Percentiles rank a stretch among this genome's conserved stretches.
Evolutionary conservation across 2,329 filamentous ascomycete genomes (phyloP).

Genomic region (Colletotrichum sublineola): DNA sequence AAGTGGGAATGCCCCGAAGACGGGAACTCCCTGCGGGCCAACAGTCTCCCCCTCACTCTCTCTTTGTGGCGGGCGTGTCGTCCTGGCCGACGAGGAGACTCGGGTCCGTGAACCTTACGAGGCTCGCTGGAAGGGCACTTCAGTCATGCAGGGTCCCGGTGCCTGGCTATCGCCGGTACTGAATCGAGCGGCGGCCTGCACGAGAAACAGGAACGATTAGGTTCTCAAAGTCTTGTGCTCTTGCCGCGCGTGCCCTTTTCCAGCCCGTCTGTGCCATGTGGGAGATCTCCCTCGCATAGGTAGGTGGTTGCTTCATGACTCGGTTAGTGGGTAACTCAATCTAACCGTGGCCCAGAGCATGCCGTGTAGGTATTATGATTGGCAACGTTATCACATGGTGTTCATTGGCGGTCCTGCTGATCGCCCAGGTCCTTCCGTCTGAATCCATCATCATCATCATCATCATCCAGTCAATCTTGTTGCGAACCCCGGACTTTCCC

Average conservation of each 20-base stretch:
- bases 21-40: neutral
- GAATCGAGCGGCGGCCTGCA: neutral
- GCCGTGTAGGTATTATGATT: too few relatives aligned
- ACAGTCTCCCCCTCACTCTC: too few relatives aligned
- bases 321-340: neutral
- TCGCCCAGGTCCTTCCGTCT: too few relatives aligned
- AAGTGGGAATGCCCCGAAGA: neutral
- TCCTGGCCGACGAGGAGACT: neutral
- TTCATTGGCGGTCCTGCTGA: neutral
- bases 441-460: too few relatives aligned
- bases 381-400: too few relatives aligned
- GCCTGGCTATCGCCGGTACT: neutral
- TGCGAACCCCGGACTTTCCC: neutral
- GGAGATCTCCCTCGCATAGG: neutral
- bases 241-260: neutral
- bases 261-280: neutral
- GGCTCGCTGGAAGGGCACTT: too few relatives aligned
- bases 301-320: neutral
- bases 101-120: neutral
- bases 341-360: too few relatives aligned
- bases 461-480: neutral
- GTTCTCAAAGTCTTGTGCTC: neutral
- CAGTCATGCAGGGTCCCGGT: constrained; percentile 4
- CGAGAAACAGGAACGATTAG: neutral
- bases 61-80: neutral